Evolutionary conservation across 148 eudicot species (phyloP).

Genomic region (Rhododendron mucronatum): DNA sequence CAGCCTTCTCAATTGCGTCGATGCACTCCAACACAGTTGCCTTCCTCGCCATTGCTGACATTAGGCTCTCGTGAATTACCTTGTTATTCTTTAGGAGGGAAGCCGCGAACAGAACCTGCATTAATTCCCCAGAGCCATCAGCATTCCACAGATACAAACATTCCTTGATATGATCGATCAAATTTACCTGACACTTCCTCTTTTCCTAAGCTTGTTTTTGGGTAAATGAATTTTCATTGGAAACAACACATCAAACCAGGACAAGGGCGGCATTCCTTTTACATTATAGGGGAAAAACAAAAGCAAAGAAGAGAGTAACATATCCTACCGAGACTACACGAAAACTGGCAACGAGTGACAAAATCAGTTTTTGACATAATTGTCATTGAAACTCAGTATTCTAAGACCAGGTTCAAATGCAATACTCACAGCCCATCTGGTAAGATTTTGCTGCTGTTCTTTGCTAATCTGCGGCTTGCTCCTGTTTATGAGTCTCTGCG

Average conservation of each 20-base stretch:
- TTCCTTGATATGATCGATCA: not conserved
- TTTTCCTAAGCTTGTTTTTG: not conserved
- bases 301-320: not conserved
- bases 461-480: constrained; percentile 70
- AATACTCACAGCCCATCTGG: constrained; percentile 97
- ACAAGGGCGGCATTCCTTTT: not conserved
- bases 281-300: not conserved
- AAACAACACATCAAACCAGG: not conserved
- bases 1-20: constrained; percentile 70
- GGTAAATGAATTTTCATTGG: not conserved
- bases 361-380: not conserved
- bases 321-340: not conserved
- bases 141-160: not conserved
- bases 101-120: constrained; percentile 78
- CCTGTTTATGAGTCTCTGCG: constrained; percentile 88
- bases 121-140: not conserved
- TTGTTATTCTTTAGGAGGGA: constrained; percentile 79
- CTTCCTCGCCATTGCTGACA: constrained; percentile 75
- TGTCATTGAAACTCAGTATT: not conserved
- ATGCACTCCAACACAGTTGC: constrained; percentile 82
- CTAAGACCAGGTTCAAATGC: not conserved
- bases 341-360: not conserved
- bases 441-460: constrained; percentile 89
- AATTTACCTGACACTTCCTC: not conserved
- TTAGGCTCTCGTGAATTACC: constrained; percentile 67